Conservation (phyloP, 352 stramenopile genomes). For the Pythium graminicola region DNA sequence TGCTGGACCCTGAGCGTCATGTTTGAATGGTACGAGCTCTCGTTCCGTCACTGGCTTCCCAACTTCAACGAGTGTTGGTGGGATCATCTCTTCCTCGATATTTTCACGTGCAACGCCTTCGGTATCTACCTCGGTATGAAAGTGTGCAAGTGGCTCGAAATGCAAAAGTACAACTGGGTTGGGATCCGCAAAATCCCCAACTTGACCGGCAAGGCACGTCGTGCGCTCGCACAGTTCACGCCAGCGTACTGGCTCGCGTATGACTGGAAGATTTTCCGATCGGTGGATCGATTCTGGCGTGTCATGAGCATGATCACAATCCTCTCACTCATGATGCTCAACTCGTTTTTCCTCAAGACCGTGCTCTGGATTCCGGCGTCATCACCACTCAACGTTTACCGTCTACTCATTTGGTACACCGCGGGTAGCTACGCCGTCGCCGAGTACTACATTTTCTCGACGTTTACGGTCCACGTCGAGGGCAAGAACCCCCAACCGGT, state of each 20-base stretch:
- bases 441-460: constrained; percentile 88
- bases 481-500: constrained; percentile 46
- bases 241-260: constrained; percentile 89
- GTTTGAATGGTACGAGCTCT: constrained; percentile 85
- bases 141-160: constrained; percentile 82
- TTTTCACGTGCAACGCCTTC: constrained; percentile 91
- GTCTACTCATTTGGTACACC: constrained; percentile 78
- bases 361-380: constrained; percentile 86
- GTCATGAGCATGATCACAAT: constrained; percentile 88
- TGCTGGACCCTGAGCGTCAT: constrained; percentile 79
- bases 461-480: constrained; percentile 69
- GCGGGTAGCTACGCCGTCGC: constrained; percentile 81
- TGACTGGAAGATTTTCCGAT: constrained; percentile 92
- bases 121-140: constrained; percentile 89
- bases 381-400: constrained; percentile 75
- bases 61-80: constrained; percentile 97
- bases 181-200: constrained; percentile 83
- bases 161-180: constrained; percentile 87
- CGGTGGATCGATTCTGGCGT: constrained; percentile 85
- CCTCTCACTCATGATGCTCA: constrained; percentile 91
- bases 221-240: constrained; percentile 85
- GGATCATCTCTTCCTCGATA: constrained; percentile 92
- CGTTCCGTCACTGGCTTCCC: constrained; percentile 87
- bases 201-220: constrained; percentile 68
- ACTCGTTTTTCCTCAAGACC: constrained; percentile 95